Base-by-base conservation (phyloP, 2,329 filamentous ascomycete species). In the Venturia carpophila region DNA sequence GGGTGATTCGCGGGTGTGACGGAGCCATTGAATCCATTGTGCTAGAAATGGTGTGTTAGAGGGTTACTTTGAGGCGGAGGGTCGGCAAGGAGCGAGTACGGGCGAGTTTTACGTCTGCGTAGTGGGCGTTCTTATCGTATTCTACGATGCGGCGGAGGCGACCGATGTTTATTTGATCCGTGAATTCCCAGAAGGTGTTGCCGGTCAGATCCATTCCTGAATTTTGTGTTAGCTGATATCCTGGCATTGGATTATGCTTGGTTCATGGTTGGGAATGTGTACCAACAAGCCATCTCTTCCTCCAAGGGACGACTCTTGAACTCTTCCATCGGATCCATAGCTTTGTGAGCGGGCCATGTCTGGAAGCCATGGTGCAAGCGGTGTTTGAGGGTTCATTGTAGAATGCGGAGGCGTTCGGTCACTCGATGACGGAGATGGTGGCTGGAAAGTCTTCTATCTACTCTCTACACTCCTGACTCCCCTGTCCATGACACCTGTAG, bases 11-110 rank as follows among this genome's bases (percentile, higher is more conserved):
- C 85, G 83, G 11, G 84, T 84, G 69, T 87, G 80, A 70, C 85
- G 83, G 34, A 88, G 82, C 85, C 85, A 88, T 76, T 87, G 85
- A 71, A 86, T 83, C 85, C 85, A 88, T 80, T 85, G 83, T 63
- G 85, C 82, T 85, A 72, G 21, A 37, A n/a, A 19, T 2, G 21
- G 5, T 17, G 41, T 19, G 34, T 64, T 34, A 63, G 41, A n/a
- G 61, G 19, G 13, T 21, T 60, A 17, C 6, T 24, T 49, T 11
- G 58, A 37, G 30, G n/a, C 42, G 15, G 62, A 43, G 42, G 55
- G 62, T 64, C 10, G 66, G 66, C 39, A 67, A 67, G 39, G 52
- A 37, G 60, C 15, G 37, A 73, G 30, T 75, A 85, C 83, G 84
- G 43, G 81, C 79, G 49, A 87, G 80, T 69, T 86, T 79, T 49